phyloP scores from a whole-genome alignment of 2,329 filamentous ascomycete species.

The Apiospora sp. region DNA sequence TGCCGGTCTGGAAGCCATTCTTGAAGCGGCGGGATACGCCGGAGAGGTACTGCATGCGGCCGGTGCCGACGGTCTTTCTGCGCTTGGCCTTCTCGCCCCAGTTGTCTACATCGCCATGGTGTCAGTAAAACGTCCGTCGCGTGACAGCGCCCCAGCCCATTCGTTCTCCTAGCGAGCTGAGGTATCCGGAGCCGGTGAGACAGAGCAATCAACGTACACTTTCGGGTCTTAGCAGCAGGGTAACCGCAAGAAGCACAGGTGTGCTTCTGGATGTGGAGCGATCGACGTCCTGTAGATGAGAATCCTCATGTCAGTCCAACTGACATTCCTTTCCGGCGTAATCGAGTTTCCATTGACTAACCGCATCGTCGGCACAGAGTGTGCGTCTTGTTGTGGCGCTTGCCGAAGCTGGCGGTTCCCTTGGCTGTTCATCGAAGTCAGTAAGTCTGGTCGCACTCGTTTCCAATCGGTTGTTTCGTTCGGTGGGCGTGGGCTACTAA shows the following conservation, averaged over 20 bases:
- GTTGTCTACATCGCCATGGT: conserved; percentile 73
- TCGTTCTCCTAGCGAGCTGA: conserved; percentile 23
- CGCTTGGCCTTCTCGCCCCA: conserved; percentile 99
- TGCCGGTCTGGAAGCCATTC: conserved; percentile 96
- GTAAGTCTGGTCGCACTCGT: conserved; percentile 32
- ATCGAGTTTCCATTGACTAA: conserved; percentile 60
- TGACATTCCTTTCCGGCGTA: conserved; percentile 23
- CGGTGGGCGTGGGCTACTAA: conserved; percentile 36
- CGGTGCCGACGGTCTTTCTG: conserved; percentile 98
- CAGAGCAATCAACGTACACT: conserved; percentile 77
- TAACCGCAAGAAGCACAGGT: conserved; percentile 96
- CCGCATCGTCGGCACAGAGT: conserved; percentile 98
- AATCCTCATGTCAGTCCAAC: conserved; percentile 35
- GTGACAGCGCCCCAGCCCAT: conserved; percentile 24
- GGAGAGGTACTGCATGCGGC: conserved; percentile 96
- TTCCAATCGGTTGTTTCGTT: conserved; percentile 26
- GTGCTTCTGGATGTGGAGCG: conserved; percentile 99
- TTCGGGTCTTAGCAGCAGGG: conserved; percentile 94
- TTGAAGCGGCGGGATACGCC: conserved; percentile 90
- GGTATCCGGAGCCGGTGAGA: not conserved
- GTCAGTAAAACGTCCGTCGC: conserved; percentile 32
- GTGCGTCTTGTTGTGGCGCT: conserved; percentile 97
- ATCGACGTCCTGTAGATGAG: conserved; percentile 77
- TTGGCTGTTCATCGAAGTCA: conserved; percentile 43
- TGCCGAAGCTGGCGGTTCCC: conserved; percentile 48